Evolutionary conservation across 129 eudicot genomes (phyloP).

Genomic region (Helianthus tuberosus): DNA sequence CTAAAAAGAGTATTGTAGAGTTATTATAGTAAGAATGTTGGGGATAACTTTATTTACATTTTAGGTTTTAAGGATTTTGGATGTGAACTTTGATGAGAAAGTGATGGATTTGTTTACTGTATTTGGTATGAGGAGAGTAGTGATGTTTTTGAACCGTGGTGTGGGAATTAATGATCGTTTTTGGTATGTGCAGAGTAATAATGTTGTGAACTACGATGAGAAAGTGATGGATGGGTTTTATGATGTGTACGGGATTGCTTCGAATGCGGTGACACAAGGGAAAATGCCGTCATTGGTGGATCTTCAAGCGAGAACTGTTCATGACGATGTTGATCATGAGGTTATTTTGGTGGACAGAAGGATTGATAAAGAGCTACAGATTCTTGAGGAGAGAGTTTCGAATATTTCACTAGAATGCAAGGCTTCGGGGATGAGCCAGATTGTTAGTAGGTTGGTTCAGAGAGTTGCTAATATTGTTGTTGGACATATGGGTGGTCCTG

Average conservation of each 20-base stretch:
- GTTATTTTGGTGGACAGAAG: slow-evolving; percentile 80
- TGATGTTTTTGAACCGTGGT: slow-evolving; percentile 66
- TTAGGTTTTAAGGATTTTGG: too few relatives aligned
- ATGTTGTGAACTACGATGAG: slow-evolving; percentile 83
- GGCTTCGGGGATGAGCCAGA: slow-evolving; percentile 46
- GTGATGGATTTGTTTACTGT: slow-evolving; percentile 44
- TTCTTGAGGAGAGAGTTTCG: slow-evolving; percentile 72
- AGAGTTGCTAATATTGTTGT: slow-evolving; percentile 78
- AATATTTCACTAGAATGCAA: slow-evolving; percentile 51
- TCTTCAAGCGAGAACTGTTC: slow-evolving; percentile 58
- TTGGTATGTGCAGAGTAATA: slow-evolving; percentile 69
- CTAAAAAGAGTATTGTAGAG: too few relatives aligned
- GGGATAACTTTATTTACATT: too few relatives aligned
- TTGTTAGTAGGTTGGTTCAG: slow-evolving; percentile 58
- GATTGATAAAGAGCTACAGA: slow-evolving; percentile 58
- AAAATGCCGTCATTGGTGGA: slow-evolving; percentile 74
- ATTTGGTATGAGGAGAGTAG: slow-evolving; percentile 60
- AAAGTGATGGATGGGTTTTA: slow-evolving; percentile 90
- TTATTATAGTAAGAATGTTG: too few relatives aligned
- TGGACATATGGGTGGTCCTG: slow-evolving; percentile 95
- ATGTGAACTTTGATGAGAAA: too few relatives aligned
- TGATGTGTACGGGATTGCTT: slow-evolving; percentile 72
- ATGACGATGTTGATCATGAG: slow-evolving; percentile 67
- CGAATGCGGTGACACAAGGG: slow-evolving; percentile 59
- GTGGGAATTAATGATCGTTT: slow-evolving; percentile 6